phyloP scores from a whole-genome alignment of 2,329 filamentous ascomycete species.

The Ilyonectria mors-panacis region DNA sequence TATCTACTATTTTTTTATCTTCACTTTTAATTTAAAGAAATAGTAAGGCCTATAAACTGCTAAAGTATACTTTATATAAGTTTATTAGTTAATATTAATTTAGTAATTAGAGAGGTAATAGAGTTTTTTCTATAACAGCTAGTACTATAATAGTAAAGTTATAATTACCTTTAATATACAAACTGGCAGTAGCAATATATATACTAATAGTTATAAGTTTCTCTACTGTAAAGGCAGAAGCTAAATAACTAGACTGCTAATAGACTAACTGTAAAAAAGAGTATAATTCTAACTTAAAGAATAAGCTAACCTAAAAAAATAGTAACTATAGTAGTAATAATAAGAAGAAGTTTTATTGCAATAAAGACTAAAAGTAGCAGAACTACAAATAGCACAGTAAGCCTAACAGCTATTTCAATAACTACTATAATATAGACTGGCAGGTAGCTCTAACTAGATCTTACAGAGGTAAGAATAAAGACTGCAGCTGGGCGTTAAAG shows the following conservation, averaged over 20 bases:
- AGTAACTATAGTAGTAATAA: constrained; percentile 34
- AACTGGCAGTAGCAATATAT: constrained; percentile 48
- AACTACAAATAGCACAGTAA: constrained; percentile 55
- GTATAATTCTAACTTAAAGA: constrained; percentile 18
- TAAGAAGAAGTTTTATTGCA: constrained; percentile 45
- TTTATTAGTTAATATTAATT: neutral
- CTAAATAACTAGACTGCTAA: constrained; percentile 11
- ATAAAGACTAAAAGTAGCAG: constrained; percentile 46
- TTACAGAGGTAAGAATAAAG: constrained; percentile 43
- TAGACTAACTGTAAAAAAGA: constrained; percentile 12
- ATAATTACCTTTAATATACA: constrained; percentile 44
- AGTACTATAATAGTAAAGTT: constrained; percentile 53
- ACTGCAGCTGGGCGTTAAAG: constrained; percentile 41
- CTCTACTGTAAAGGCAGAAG: constrained; percentile 49
- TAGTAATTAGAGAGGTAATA: constrained; percentile 48
- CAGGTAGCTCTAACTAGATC: constrained; percentile 40
- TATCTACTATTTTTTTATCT: constrained; percentile 51
- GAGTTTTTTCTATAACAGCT: constrained; percentile 49
- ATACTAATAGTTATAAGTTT: constrained; percentile 48
- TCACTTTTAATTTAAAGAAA: constrained; percentile 47
- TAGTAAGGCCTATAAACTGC: constrained; percentile 43
- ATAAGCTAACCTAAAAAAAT: constrained; percentile 24
- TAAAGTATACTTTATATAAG: no score
- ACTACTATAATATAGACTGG: constrained; percentile 47
- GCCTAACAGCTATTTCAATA: constrained; percentile 51